Evolutionary conservation across 2,329 filamentous ascomycete genomes (phyloP).

Genomic region (Aspergillus udagawae): DNA sequence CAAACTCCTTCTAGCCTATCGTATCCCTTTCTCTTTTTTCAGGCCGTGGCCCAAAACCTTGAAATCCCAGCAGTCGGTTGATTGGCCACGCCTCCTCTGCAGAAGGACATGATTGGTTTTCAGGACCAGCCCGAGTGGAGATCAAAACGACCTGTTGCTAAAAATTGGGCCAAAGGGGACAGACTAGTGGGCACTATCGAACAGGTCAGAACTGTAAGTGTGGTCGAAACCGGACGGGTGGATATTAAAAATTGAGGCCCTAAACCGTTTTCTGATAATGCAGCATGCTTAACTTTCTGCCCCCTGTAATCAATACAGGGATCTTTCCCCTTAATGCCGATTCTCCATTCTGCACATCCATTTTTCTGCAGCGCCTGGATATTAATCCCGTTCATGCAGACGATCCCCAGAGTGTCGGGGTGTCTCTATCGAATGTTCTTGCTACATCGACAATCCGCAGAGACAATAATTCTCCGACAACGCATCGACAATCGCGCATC

Average conservation of each 20-base stretch:
- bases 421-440: too few relatives aligned
- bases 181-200: neutral
- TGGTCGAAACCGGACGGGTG: neutral
- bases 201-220: too few relatives aligned
- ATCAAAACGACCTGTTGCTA: too few relatives aligned
- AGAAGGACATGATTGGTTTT: neutral
- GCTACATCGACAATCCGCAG: neutral
- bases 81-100: neutral
- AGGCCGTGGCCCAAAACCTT: too few relatives aligned
- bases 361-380: too few relatives aligned
- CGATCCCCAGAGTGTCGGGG: neutral
- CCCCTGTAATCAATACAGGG: neutral
- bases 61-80: neutral
- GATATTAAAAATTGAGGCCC: neutral
- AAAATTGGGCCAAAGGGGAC: too few relatives aligned
- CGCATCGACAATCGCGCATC: neutral
- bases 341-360: neutral
- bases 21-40: too few relatives aligned
- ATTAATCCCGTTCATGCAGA: neutral
- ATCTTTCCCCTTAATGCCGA: too few relatives aligned
- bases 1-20: too few relatives aligned
- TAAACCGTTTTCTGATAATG: neutral
- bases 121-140: neutral
- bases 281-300: neutral
- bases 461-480: neutral